Evolutionary conservation across 192 early-diverging fungal genomes (phyloP).

Genomic region (Backusella luteola): DNA sequence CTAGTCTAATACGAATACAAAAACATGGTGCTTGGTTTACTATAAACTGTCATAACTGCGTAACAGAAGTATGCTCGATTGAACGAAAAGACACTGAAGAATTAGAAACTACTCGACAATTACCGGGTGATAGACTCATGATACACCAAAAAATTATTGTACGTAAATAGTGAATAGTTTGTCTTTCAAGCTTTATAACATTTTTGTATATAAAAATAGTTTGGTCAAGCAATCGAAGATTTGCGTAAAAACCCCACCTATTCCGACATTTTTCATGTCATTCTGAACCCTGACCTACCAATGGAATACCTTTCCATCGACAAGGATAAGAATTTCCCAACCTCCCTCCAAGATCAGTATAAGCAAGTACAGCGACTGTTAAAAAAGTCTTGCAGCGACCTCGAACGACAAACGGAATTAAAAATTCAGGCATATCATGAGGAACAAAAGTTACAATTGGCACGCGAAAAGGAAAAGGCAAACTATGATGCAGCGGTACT

Average conservation of each 20-base stretch:
- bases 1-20: not conserved
- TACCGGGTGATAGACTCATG: conserved; percentile 3
- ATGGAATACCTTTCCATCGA: not conserved
- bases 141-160: conserved; percentile 11
- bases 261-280: not conserved
- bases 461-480: conserved; percentile 6
- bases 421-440: conserved; percentile 9
- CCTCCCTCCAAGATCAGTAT: not conserved
- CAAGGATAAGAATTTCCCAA: not conserved
- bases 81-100: not conserved
- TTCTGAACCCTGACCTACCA: conserved; percentile 10
- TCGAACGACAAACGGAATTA: conserved; percentile 8
- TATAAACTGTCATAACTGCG: conserved; percentile 15
- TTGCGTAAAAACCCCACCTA: not conserved
- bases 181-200: not conserved
- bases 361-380: not conserved
- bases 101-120: not conserved
- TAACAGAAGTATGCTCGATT: conserved; percentile 13
- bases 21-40: not conserved
- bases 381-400: not conserved
- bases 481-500: not conserved
- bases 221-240: not conserved
- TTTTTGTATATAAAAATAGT: not conserved
- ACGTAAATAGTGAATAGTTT: not conserved
- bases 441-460: conserved; percentile 7